A percentile compares a stretch with the other conserved stretches of the same genome.
These are phyloP conservation scores for Suillus variegatus DNA, from an alignment of 768 basidiomycete genomes.

Conservation along the genomic window DNA sequence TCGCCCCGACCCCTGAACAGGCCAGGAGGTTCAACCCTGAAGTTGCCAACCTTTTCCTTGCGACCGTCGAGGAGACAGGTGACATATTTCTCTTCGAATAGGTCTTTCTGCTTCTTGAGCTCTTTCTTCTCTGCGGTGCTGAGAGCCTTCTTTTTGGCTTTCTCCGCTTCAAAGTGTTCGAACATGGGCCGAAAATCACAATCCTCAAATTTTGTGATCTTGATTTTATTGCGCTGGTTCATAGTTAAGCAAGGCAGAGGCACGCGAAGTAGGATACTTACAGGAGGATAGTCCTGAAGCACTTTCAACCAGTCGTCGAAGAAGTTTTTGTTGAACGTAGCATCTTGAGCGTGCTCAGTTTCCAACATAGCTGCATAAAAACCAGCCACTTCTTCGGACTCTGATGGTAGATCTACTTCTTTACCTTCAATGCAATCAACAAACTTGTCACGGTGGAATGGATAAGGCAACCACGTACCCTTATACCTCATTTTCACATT, in stretches of 20 bases:
- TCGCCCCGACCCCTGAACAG: constrained; percentile 97
- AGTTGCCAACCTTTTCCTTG: constrained; percentile 98
- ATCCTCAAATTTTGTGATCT: constrained; percentile 71
- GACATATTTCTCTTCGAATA: constrained; percentile 80
- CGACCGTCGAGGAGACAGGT: constrained; percentile 91
- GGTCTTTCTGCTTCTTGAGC: constrained; percentile 82
- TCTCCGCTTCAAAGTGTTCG: constrained; percentile 89
- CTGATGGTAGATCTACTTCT: constrained; percentile 74
- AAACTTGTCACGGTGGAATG: constrained; percentile 6
- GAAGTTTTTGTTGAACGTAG: constrained; percentile 91
- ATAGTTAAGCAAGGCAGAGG: constrained; percentile 11
- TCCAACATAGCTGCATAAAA: constrained; percentile 94
- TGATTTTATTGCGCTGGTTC: constrained; percentile 64
- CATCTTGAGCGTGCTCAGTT: constrained; percentile 89
- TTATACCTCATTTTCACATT: constrained; percentile 94
- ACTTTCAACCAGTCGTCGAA: constrained; percentile 87
- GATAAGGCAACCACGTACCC: constrained; percentile 50
- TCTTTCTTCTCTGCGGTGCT: constrained; percentile 88
- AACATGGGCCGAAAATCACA: constrained; percentile 97
- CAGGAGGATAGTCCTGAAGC: constrained; percentile 81
- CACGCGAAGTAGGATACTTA: constrained; percentile 41
- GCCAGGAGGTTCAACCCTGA: constrained; percentile 98
- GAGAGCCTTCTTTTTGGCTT: constrained; percentile 89
- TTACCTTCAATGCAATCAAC: constrained; percentile 55
- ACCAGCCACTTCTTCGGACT: constrained; percentile 94